Evolutionary conservation across 371 early-diverging fungal genomes (phyloP).

Genomic region (Entomophthora muscae): DNA sequence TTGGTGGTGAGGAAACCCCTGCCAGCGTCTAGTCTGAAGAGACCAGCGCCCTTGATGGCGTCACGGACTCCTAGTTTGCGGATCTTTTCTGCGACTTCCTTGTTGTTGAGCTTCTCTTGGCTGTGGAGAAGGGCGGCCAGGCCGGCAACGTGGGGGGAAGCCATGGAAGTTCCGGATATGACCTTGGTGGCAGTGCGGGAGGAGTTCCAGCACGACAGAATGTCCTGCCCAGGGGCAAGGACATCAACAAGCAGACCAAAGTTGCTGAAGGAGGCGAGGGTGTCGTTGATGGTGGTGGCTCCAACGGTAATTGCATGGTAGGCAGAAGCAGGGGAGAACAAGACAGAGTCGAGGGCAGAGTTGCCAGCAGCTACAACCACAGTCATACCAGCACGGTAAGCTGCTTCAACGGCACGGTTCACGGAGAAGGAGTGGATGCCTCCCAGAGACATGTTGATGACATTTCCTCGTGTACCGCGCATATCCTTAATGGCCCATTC

Average conservation of each 20-base stretch:
- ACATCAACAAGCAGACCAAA: constrained; percentile 64
- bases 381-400: constrained; percentile 23
- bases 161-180: constrained; percentile 44
- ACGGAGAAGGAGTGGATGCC: background rate
- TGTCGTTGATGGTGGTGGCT: constrained; percentile 53
- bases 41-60: background rate
- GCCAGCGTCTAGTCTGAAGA: too few species aligned
- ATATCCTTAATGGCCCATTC: constrained; percentile 15
- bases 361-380: constrained; percentile 40
- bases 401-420: background rate
- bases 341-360: constrained; percentile 58
- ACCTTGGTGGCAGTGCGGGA: constrained; percentile 10
- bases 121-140: constrained; percentile 28
- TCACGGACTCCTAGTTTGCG: background rate
- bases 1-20: too few species aligned
- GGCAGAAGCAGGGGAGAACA: constrained; percentile 66
- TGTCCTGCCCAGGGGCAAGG: constrained; percentile 34
- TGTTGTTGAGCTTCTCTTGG: background rate
- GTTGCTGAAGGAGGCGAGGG: constrained; percentile 52
- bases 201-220: background rate
- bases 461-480: constrained; percentile 4
- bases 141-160: constrained; percentile 63
- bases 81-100: background rate
- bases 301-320: constrained; percentile 76
- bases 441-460: background rate